Conservation (phyloP, 2,329 filamentous ascomycete genomes). For the Aureobasidium sp. region DNA sequence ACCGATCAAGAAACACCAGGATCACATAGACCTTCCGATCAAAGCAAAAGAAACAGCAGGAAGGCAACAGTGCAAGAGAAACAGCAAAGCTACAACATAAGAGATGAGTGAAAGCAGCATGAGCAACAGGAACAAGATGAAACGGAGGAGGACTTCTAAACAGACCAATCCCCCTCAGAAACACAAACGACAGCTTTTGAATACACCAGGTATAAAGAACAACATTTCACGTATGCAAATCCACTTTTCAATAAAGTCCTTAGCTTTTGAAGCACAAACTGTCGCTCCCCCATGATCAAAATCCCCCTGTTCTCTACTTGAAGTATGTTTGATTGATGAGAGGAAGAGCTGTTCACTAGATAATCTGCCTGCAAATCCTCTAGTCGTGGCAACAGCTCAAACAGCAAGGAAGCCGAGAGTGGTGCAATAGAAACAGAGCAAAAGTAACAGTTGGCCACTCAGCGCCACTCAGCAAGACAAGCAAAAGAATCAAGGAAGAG, state of each 20-base stretch:
- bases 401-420: not conserved
- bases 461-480: not conserved
- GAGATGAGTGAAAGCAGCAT: not conserved
- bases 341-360: not conserved
- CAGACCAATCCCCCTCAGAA: too few relatives aligned
- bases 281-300: too few relatives aligned
- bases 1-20: not conserved
- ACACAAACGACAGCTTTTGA: too few relatives aligned
- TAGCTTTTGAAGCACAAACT: too few relatives aligned
- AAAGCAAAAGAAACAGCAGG: not conserved
- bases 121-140: not conserved
- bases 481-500: not conserved
- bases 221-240: not conserved
- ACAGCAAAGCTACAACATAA: too few relatives aligned
- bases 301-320: too few relatives aligned
- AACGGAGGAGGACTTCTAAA: not conserved
- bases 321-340: not conserved
- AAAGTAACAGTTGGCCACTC: not conserved
- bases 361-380: constrained; percentile 1
- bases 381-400: not conserved
- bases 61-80: not conserved
- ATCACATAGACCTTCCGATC: not conserved
- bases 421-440: not conserved
- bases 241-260: not conserved
- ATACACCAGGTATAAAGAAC: not conserved